Evolutionary conservation across 2,329 filamentous ascomycete species (phyloP), one percentile per base, ranked within the genome.

Genomic region (Colletotrichum nymphaeae): DNA sequence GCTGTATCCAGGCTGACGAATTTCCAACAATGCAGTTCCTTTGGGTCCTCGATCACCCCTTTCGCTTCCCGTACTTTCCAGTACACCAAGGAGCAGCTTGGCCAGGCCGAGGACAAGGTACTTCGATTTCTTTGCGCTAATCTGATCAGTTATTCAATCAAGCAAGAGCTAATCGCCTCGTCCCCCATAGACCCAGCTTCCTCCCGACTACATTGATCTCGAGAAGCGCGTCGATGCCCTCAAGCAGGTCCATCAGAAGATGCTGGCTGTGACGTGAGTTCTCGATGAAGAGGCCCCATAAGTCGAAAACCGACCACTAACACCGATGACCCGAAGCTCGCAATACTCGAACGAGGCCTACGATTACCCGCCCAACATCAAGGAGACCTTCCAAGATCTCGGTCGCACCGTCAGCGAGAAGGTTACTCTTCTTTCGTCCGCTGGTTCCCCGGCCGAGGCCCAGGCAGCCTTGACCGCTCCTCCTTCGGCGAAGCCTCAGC

Each of bases 191-290:
- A 99, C 97, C 76, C 93, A 98, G 86, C 94, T 99, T 56, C 97
- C 97, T 58, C 93, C 95, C 78, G 97, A 98, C 85, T 99, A 99
- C 85, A 94, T 98, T 82, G 95, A 98, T 85, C 93, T 99, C 75
- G 97, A 99, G 91, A 98, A 98, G 90, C 93, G 96, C 77, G 95
- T 98, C 80, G 97, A 99, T 91, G 97, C 97, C 73, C 88, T 99
- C 82, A 98, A 98, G 89, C 92, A 94, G 81, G 97, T 97, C 73
- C 97, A 99, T 85, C 95, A 97, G 87, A 98, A 97, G 88, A 94
- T 99, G 88, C 92, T 99, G 76, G 92, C 95, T 78, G 97, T 98
- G 82, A 99, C 97, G 94, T 97, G 88, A 86, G 93, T 90, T 67
- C 72, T 55, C 74, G 60, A 11, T 22, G 67, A 28, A 32, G 24